Conservation (phyloP, 495 filamentous ascomycete genomes). For the Talaromyces nanjingensis region DNA sequence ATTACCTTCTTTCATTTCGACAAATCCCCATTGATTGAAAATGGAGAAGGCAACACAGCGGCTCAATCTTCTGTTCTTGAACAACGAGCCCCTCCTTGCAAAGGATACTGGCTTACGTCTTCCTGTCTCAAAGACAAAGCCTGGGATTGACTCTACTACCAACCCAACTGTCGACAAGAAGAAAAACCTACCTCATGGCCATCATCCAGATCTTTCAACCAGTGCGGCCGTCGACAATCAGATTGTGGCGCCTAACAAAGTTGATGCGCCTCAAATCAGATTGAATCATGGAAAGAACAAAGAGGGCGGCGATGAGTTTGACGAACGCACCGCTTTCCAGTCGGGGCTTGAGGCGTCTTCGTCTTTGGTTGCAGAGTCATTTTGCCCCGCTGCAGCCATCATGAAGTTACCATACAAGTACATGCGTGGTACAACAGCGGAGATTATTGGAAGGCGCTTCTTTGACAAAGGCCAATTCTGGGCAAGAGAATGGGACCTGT, state of each 20-base stretch:
- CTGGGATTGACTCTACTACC: neutral
- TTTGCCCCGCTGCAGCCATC: conserved; percentile 55
- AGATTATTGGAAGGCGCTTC: conserved; percentile 43
- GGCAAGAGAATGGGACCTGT: conserved; percentile 66
- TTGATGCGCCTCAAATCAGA: neutral
- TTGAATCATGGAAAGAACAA: conserved; percentile 6
- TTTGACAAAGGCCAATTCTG: conserved; percentile 55
- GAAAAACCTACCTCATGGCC: neutral
- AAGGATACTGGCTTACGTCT: conserved; percentile 17
- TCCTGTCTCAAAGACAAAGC: neutral
- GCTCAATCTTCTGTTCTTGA: conserved; percentile 20
- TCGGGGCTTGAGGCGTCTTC: neutral
- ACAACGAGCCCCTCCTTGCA: conserved; percentile 16
- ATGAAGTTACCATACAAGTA: conserved; percentile 54
- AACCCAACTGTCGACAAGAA: neutral
- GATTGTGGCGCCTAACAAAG: neutral
- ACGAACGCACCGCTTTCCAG: neutral
- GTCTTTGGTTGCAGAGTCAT: conserved; percentile 27
- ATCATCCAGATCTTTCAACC: neutral
- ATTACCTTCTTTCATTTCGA: neutral
- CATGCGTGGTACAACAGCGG: conserved; percentile 35
- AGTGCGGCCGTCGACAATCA: neutral
- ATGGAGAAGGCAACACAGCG: conserved; percentile 20
- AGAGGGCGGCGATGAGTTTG: conserved; percentile 11
- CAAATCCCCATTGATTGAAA: neutral